Base-by-base conservation (phyloP, 768 basidiomycete genomes). In the Dioszegia crocea region DNA sequence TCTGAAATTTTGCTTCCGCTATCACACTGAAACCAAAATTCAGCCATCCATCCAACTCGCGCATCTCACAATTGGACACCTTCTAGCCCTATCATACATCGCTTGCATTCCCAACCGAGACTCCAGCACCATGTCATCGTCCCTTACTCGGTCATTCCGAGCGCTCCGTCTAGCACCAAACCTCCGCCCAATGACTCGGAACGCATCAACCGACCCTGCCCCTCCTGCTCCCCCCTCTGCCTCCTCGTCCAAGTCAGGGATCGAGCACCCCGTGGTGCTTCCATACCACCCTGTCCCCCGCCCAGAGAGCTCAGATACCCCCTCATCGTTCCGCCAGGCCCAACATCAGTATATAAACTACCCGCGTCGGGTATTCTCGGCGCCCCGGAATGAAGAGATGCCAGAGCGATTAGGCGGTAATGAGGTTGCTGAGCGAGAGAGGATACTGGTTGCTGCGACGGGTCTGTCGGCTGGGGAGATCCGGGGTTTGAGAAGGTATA, bases 401-500 rank as follows among this genome's bases (percentile, higher is more conserved):
- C 57, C 68, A 46, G 57, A 62, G 41, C 40, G 58, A 40, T 54
- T 60, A 24, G 59, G 65, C 23, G 56, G 47, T 23, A 60, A 68
- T 60, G 53, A 31, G 17, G 56, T 55, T 12, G 48, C 26, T 1
- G 36, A 33, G 50, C 26, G 39, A 39, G 40, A 61, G 30, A 60
- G 47, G 19, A 66, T 70, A 0, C 45, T 70, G 48, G 26, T 26
- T 3, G 63, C 66, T 10, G 19, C 74, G 6, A 77, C 75, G 11
- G 70, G 76, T n/a, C 43, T 80, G 57, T 54, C 59, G 2, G 39
- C 63, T 16, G 61, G 60, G n/a, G 78, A 79, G 62, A 58, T 80
- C 46, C 61, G 75, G 26, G 62, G 61, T 11, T 55, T 81, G 62
- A 72, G 75, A 57, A 66, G 76, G 57, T 78, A 71, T 63, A 73